Evolutionary conservation across 208 protist species (phyloP).

Genomic region (Acanthamoeba castellanii): DNA sequence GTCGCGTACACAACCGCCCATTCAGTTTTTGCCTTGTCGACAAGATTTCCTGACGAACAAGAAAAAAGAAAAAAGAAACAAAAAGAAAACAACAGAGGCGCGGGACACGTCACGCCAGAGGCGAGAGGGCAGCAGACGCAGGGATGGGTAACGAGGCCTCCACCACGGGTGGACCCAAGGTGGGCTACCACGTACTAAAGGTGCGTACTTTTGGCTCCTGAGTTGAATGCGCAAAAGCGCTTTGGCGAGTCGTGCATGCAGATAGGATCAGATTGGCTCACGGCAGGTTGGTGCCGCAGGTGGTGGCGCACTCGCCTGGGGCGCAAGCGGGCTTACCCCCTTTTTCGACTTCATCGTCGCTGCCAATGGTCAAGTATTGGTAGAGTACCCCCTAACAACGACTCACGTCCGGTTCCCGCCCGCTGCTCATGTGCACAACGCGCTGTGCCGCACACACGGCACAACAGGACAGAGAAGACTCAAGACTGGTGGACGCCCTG

Average conservation of each 20-base stretch:
- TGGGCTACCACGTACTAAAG: constrained; percentile 48
- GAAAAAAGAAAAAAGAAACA: too few species aligned
- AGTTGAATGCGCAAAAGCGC: background rate
- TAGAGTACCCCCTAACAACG: background rate
- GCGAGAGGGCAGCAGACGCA: background rate
- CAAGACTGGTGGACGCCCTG: constrained; percentile 1
- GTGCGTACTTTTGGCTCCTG: background rate
- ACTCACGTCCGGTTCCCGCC: background rate
- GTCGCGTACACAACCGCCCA: too few species aligned
- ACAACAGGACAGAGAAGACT: constrained; percentile 59
- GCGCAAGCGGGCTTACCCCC: background rate
- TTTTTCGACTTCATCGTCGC: constrained; percentile 66
- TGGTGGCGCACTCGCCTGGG: constrained; percentile 26
- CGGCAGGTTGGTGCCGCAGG: background rate
- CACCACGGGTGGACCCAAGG: background rate
- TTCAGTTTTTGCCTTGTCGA: too few species aligned
- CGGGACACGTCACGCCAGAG: too few species aligned
- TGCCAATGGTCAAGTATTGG: background rate
- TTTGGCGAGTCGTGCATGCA: background rate
- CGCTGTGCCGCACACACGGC: background rate
- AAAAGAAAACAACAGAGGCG: too few species aligned
- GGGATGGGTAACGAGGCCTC: constrained; percentile 22
- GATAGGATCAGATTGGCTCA: background rate
- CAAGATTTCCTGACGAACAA: too few species aligned
- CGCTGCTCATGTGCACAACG: background rate